Percentiles rank a stretch among this genome's conserved stretches.
phyloP scores from a whole-genome alignment of 2,329 filamentous ascomycete species.

The Cercospora sp. region DNA sequence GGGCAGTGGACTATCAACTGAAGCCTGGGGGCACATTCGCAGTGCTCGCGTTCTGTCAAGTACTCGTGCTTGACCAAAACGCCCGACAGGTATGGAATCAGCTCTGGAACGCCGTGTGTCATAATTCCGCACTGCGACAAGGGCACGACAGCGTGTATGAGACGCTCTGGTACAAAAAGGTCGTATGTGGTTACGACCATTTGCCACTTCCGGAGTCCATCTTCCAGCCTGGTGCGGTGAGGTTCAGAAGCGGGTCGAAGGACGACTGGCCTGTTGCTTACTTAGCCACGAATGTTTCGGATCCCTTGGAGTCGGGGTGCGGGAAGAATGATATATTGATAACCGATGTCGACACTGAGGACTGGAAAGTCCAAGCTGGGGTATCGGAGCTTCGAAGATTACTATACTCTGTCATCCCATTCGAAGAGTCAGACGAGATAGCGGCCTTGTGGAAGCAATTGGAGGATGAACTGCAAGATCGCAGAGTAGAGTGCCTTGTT shows the following conservation, averaged over 20 bases:
- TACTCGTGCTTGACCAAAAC: neutral
- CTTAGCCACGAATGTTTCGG: neutral
- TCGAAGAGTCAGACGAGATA: neutral
- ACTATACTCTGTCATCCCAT: neutral
- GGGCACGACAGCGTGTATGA: neutral
- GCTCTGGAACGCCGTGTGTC: neutral
- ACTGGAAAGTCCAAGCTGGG: neutral
- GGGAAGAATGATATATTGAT: neutral
- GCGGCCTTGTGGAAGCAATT: neutral
- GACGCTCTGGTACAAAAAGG: neutral
- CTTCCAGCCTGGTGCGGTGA: neutral
- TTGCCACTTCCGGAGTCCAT: neutral
- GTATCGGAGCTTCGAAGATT: neutral
- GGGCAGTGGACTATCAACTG: constrained; percentile 7
- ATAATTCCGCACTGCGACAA: neutral
- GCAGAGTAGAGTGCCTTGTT: neutral
- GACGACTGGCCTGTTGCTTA: neutral
- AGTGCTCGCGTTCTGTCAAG: neutral
- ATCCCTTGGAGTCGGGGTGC: neutral
- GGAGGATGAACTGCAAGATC: neutral
- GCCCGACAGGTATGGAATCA: neutral
- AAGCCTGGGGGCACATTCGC: constrained; percentile 13
- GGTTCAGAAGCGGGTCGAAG: neutral
- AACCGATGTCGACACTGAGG: neutral
- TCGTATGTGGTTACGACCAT: neutral